These are phyloP conservation scores for Thozetella sp. DNA, from an alignment of 495 filamentous ascomycete genomes.

Conservation along the genomic window DNA sequence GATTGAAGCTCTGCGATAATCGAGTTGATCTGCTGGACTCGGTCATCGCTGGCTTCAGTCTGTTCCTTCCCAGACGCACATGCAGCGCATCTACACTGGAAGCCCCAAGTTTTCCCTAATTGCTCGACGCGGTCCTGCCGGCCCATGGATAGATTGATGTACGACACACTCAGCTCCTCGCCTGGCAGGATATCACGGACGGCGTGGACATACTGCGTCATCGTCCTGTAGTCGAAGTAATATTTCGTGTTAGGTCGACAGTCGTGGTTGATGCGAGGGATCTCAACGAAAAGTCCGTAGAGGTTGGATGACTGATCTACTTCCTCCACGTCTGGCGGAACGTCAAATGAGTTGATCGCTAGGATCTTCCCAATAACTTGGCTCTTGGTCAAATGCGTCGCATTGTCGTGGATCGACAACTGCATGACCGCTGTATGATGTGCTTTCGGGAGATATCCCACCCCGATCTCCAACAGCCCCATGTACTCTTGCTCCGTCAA, in stretches of 20 bases:
- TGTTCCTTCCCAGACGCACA: constrained; percentile 21
- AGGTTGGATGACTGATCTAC: constrained; percentile 20
- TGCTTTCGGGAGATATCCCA: constrained; percentile 20
- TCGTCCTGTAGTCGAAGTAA: constrained; percentile 30
- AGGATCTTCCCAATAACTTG: constrained; percentile 19
- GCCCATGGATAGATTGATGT: constrained; percentile 34
- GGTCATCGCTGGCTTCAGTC: constrained; percentile 28
- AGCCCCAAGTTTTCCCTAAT: constrained; percentile 36
- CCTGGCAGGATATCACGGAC: constrained; percentile 29
- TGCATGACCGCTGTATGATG: constrained; percentile 23
- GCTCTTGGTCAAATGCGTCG: constrained; percentile 6
- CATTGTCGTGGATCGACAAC: constrained; percentile 24
- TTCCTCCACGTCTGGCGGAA: constrained; percentile 20
- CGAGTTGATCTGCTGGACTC: constrained; percentile 28
- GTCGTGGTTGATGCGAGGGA: constrained; percentile 45
- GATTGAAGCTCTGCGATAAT: constrained; percentile 25
- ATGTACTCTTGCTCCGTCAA: constrained; percentile 20
- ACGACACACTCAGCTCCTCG: constrained; percentile 39
- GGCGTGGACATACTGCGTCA: constrained; percentile 36
- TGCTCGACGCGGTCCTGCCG: constrained; percentile 21
- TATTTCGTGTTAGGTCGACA: constrained; percentile 44
- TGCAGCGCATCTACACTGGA: constrained; percentile 32
- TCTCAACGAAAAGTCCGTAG: constrained; percentile 27
- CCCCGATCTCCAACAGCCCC: constrained; percentile 18
- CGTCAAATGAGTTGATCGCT: constrained; percentile 35